Base-by-base conservation (phyloP, 305 asterid species). In the Ruellia speciosa region DNA sequence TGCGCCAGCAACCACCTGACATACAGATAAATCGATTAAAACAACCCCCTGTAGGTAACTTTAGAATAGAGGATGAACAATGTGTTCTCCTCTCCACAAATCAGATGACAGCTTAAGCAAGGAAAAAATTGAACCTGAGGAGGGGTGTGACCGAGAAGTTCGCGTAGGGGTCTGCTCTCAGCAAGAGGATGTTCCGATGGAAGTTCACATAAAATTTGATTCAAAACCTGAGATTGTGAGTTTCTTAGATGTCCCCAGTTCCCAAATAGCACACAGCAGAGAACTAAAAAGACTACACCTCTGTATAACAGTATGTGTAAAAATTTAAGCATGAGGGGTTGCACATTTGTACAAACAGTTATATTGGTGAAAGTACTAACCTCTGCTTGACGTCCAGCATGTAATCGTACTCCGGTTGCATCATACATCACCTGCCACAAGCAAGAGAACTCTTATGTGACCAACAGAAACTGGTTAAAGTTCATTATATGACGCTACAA, bases 381-480 rank as follows among this genome's bases (percentile, higher is more conserved):
- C 97, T 88, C 97, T 56, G 97, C 99, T 76, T 93, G 99, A 49
- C 97, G 94, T 59, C 97, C 97, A 58, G 96, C 97, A 3, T 93
- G 99, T 60, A 88, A 76, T 68, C 99, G 71, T 58, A 93, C 95
- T 54, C 99, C 97, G 19, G 92, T 82, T 47, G 99, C 97, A 67
- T 93, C 99, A 59, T 88, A 93, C 97, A 93, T 88, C 65, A 93
- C 97, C 97, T 86, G 77, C 11, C 60, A 72, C 58, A 54, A 46
- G 47, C 50, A 58, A 63, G 64, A 58, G 57, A 43, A 59, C 54
- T 56, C 31, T 16, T 41, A 14, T 7, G 40, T 14, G 28, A 50
- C 28, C 39, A 13, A 35, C 15, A 12, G 33, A 9, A 17, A 6
- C 5, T 57, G 47, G 5, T 54, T 15, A 18, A 52, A 12, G 18